A percentile compares a stretch with the other conserved stretches of the same genome.
These are phyloP conservation scores for Verruconis gallopava DNA, from an alignment of 2,329 filamentous ascomycete genomes.

Conservation along the genomic window DNA sequence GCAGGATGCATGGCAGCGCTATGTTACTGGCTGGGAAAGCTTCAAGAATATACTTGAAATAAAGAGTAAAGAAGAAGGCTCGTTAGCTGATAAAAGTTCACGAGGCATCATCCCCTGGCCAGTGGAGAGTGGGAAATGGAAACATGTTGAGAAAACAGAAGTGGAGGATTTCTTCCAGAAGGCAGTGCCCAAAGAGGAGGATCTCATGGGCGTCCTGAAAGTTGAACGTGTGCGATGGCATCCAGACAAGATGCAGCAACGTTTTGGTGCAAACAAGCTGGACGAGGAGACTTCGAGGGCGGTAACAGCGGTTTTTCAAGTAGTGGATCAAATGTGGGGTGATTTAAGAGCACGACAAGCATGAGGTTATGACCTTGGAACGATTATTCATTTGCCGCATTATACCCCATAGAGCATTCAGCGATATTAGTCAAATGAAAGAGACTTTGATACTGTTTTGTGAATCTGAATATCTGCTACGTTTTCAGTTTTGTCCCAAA, in stretches of 20 bases:
- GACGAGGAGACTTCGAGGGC: conserved; percentile 59
- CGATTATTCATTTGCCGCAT: too few relatives aligned
- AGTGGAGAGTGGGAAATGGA: conserved; percentile 45
- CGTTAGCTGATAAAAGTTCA: conserved; percentile 13
- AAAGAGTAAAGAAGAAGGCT: conserved; percentile 11
- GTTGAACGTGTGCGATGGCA: conserved; percentile 88
- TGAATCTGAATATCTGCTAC: too few relatives aligned
- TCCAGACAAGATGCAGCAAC: conserved; percentile 93
- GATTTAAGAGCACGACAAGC: neutral
- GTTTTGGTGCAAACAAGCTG: conserved; percentile 57
- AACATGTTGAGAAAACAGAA: conserved; percentile 43
- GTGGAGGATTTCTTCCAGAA: conserved; percentile 59
- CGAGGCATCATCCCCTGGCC: conserved; percentile 55
- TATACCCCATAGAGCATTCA: too few relatives aligned
- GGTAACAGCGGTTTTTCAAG: conserved; percentile 85
- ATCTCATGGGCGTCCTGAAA: conserved; percentile 49
- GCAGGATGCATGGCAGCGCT: conserved; percentile 50
- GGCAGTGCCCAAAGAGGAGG: conserved; percentile 27
- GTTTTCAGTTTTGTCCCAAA: too few relatives aligned
- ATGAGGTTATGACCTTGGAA: too few relatives aligned
- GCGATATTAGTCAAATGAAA: too few relatives aligned
- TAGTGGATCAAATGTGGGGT: conserved; percentile 66
- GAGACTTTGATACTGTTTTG: too few relatives aligned
- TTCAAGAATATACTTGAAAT: conserved; percentile 20
- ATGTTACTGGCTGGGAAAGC: conserved; percentile 50